Evolutionary conservation across 2,329 filamentous ascomycete genomes (phyloP), one percentile per base, ranked within the genome.

Genomic region (Pseudogymnoascus destructans): DNA sequence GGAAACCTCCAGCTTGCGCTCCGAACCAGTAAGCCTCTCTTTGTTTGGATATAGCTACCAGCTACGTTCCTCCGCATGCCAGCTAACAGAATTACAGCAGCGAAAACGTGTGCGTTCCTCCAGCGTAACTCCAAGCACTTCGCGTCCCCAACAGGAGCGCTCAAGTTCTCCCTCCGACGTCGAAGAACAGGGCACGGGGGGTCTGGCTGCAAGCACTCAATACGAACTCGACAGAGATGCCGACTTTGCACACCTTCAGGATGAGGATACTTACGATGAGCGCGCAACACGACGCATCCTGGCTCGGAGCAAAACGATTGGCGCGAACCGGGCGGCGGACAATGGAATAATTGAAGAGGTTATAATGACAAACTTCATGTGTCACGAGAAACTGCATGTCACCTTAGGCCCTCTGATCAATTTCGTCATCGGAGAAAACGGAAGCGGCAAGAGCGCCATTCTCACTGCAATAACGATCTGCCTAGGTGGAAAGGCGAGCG

Each of bases 351-450:
- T 97, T 52, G 86, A 95, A 70, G 85, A 85, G 62, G 86, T 97
- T 58, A 86, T 84, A 35, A 95, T 90, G 70, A 80, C 83, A 65
- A 96, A 96, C 70, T 97, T 97, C 72, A 97, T 97, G 93, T 97
- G 92, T 67, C 93, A 98, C 70, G 77, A 83, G 46, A 84, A 85
- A 58, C 79, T 97, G 15, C 82, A 86, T 42, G 87, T 95, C 60
- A 80, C 86, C 59, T 77, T 98, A n/a, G 93, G 93, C 0, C 93
- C 93, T 0, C 75, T 96, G 35, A 95, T 98, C 71, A 98, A 98
- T 72, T 98, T 98, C 72, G 91, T 98, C 61, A 91, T 96, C 58
- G 93, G 93, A 13, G 90, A 95, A 70, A 98, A 98, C 69, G 93
- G 93, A 30, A 97, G 92, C 69, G 93, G 93, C 33, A 98, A 98